Percentiles rank a stretch among this genome's conserved stretches.
Evolutionary conservation across 148 eudicot species (phyloP).

Genomic region (Amaranthus cruentus): DNA sequence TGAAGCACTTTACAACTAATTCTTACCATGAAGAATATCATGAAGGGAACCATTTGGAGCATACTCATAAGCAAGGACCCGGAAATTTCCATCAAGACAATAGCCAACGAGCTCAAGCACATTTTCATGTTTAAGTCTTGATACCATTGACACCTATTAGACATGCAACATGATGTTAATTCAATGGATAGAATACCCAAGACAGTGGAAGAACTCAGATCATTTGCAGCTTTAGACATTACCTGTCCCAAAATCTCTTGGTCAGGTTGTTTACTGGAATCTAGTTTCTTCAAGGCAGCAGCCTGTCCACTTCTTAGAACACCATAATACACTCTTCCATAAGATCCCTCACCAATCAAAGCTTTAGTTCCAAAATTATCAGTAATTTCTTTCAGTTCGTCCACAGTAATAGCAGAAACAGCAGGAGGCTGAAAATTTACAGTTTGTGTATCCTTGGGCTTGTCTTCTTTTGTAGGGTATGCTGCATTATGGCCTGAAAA

Average conservation of each 20-base stretch:
- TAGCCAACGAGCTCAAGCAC: slow-evolving; percentile 72
- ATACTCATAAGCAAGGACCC: slow-evolving; percentile 71
- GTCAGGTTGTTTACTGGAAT: slow-evolving; percentile 76
- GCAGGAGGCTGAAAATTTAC: slow-evolving; percentile 56
- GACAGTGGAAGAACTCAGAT: not conserved
- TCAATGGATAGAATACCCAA: not conserved
- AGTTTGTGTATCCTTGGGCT: slow-evolving; percentile 50
- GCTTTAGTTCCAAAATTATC: slow-evolving; percentile 62
- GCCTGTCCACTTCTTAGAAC: slow-evolving; percentile 57
- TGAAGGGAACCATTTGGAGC: slow-evolving; percentile 80
- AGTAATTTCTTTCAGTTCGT: slow-evolving; percentile 62
- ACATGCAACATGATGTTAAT: not conserved
- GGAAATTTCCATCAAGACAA: slow-evolving; percentile 51
- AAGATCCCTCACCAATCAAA: slow-evolving; percentile 71
- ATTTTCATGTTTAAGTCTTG: slow-evolving; percentile 68
- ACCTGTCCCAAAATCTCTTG: slow-evolving; percentile 70
- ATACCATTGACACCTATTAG: slow-evolving; percentile 63
- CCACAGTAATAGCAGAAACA: slow-evolving; percentile 58
- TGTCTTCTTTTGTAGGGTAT: slow-evolving; percentile 47
- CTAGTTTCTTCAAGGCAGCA: slow-evolving; percentile 66
- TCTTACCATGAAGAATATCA: slow-evolving; percentile 77
- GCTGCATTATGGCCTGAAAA: slow-evolving; percentile 55
- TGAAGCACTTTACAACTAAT: slow-evolving; percentile 1
- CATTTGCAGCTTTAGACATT: not conserved
- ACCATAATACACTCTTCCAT: slow-evolving; percentile 69